These are phyloP conservation scores for Blastobotrys parvus DNA, from an alignment of 805 yeast genomes.

Conservation along the genomic window DNA sequence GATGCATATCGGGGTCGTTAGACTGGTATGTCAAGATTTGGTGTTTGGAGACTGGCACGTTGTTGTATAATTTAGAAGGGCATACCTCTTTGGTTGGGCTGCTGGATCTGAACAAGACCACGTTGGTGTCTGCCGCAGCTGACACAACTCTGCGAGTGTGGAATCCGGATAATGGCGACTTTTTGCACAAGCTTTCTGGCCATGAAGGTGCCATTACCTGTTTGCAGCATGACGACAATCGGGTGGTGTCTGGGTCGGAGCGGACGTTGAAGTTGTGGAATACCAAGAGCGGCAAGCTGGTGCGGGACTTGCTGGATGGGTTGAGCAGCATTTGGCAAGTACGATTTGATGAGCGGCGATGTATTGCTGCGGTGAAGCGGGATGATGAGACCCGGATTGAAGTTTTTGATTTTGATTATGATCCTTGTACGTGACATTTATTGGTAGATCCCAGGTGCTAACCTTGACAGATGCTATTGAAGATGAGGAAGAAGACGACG, in stretches of 20 bases:
- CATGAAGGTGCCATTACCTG: conserved; percentile 87
- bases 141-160: conserved; percentile 87
- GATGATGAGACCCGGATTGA: conserved; percentile 68
- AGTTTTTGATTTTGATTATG: conserved; percentile 66
- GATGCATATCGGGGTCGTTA: conserved; percentile 87
- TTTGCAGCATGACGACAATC: conserved; percentile 77
- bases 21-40: conserved; percentile 84
- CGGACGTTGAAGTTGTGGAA: conserved; percentile 85
- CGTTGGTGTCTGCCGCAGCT: conserved; percentile 90
- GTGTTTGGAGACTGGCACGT: conserved; percentile 73
- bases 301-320: conserved; percentile 62
- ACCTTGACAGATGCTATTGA: not conserved
- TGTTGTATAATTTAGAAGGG: conserved; percentile 66
- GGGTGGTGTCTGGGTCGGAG: conserved; percentile 84
- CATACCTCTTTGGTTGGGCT: conserved; percentile 88
- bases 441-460: too few relatives aligned
- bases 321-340: conserved; percentile 95
- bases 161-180: conserved; percentile 70
- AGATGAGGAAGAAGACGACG: not conserved
- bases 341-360: conserved; percentile 68
- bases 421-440: conserved; percentile 15
- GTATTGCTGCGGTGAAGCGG: conserved; percentile 86
- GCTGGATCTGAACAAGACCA: conserved; percentile 64
- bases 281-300: conserved; percentile 63
- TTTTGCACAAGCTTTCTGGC: conserved; percentile 63